A percentile compares a stretch with the other conserved stretches of the same genome.
Conservation (phyloP, 192 early-diverging fungal genomes). For the Dissophora globulifera region DNA sequence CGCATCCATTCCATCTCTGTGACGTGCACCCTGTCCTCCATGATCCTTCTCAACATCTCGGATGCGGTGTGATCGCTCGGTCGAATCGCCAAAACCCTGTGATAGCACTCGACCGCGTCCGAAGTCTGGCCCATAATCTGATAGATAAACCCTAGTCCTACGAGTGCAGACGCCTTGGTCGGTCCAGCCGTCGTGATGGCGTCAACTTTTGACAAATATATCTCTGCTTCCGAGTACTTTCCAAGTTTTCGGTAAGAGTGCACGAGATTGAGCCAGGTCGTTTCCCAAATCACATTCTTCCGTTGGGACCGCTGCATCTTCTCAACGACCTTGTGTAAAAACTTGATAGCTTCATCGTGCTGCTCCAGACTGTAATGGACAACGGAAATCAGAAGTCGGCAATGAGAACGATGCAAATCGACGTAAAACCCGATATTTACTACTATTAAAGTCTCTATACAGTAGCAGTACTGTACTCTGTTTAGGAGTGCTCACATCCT, state of each 20-base stretch:
- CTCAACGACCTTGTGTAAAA: slow-evolving; percentile 63
- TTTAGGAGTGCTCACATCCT: too few relatives aligned
- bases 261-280: slow-evolving; percentile 73
- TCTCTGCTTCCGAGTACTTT: slow-evolving; percentile 33
- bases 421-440: too few relatives aligned
- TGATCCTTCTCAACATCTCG: slow-evolving; percentile 52
- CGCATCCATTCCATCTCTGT: slow-evolving; percentile 38
- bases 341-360: slow-evolving; percentile 62
- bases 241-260: slow-evolving; percentile 71
- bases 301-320: slow-evolving; percentile 59
- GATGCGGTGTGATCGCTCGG: slow-evolving; percentile 50
- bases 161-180: slow-evolving; percentile 56
- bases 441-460: too few relatives aligned
- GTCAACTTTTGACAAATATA: slow-evolving; percentile 27
- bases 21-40: slow-evolving; percentile 50
- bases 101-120: slow-evolving; percentile 68
- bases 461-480: too few relatives aligned
- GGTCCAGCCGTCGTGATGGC: slow-evolving; percentile 14
- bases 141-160: slow-evolving; percentile 65
- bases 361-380: slow-evolving; percentile 60
- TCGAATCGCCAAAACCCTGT: slow-evolving; percentile 54
- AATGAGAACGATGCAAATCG: too few relatives aligned
- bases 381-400: slow-evolving; percentile 73
- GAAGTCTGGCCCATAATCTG: slow-evolving; percentile 62
- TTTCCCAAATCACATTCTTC: slow-evolving; percentile 67